Evolutionary conservation across 768 basidiomycete genomes (phyloP).

Genomic region (Rhodotorula babjevae): DNA sequence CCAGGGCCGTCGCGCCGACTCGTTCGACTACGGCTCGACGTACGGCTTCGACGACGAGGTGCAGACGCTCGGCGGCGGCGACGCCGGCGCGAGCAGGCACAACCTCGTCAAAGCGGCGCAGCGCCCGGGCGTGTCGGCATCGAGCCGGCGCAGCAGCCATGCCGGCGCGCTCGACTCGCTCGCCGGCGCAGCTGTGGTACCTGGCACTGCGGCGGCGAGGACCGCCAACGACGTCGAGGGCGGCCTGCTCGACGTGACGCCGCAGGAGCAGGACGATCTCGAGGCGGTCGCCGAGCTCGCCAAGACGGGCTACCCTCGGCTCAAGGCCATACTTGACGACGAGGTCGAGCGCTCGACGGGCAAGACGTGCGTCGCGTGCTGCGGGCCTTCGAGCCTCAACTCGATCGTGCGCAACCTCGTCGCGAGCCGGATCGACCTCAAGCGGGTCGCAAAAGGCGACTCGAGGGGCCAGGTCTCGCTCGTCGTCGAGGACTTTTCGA

Average conservation of each 20-base stretch:
- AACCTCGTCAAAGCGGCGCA: constrained; percentile 6
- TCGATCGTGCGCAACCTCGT: constrained; percentile 64
- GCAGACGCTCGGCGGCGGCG: constrained; percentile 11
- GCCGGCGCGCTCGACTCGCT: neutral
- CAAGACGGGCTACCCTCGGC: constrained; percentile 62
- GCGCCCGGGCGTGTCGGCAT: neutral
- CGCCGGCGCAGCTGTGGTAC: neutral
- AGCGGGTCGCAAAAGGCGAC: constrained; percentile 52
- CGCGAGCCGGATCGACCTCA: constrained; percentile 59
- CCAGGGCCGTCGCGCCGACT: neutral
- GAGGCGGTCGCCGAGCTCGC: constrained; percentile 60
- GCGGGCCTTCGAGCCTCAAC: constrained; percentile 68
- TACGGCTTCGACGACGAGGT: constrained; percentile 6
- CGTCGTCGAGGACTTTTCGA: constrained; percentile 30
- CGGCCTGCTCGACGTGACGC: constrained; percentile 53
- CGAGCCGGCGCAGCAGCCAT: neutral
- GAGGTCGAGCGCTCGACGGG: constrained; percentile 60
- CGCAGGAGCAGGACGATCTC: constrained; percentile 60
- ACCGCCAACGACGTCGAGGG: neutral
- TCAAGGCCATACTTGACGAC: constrained; percentile 61
- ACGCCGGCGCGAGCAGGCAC: neutral
- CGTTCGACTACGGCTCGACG: constrained; percentile 13
- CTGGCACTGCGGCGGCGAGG: too few species aligned
- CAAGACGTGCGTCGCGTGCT: constrained; percentile 64
- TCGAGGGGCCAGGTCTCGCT: constrained; percentile 25